Evolutionary conservation across 306 rosid species (phyloP).

Genomic region (barrel medic (Medicago truncatula)): MtrunA17r5.0-ANR NC_053045.1:40052001-40052500

Average conservation of each 20-base stretch:
- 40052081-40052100: conserved; percentile 87
- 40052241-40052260: not conserved
- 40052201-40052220: not conserved
- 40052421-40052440: conserved; percentile 16
- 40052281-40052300: not conserved
- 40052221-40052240: not conserved
- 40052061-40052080: conserved; percentile 86
- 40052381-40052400: too few relatives aligned
- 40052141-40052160: conserved; percentile 70
- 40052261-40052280: not conserved
- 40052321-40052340: too few relatives aligned
- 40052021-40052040: conserved; percentile 93
- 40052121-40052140: conserved; percentile 97
- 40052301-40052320: too few relatives aligned
- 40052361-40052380: too few relatives aligned
- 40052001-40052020: conserved; percentile 77
- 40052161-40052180: conserved; percentile 79
- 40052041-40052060: conserved; percentile 68
- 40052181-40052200: conserved; percentile 65
- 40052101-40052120: conserved; percentile 95
- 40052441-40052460: not conserved
- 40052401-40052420: too few relatives aligned
- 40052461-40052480: not conserved
- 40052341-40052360: too few relatives aligned
- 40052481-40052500: not conserved